These are phyloP conservation scores for Termitomyces sp. DNA, from an alignment of 768 basidiomycete species.

Conservation along the genomic window DNA sequence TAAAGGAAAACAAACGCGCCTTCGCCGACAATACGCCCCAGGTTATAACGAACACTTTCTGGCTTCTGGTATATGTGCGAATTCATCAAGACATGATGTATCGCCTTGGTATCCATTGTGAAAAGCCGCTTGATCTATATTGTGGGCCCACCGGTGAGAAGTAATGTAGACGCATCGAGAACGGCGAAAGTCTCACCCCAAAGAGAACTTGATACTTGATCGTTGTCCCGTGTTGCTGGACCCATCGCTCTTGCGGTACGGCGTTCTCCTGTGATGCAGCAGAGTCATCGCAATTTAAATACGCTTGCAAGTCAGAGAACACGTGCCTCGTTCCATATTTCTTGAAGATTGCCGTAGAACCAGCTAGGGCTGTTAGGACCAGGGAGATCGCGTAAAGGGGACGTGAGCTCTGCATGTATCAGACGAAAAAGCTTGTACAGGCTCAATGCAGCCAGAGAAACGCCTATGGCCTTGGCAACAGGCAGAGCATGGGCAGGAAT, in stretches of 20 bases:
- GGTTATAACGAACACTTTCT: slow-evolving; percentile 25
- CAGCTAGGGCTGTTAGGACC: slow-evolving; percentile 43
- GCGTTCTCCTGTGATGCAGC: slow-evolving; percentile 25
- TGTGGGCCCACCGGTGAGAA: slow-evolving; percentile 14
- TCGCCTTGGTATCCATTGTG: slow-evolving; percentile 32
- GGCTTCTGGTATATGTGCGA: slow-evolving; percentile 54
- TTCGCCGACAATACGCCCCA: slow-evolving; percentile 39
- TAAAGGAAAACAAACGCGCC: slow-evolving; percentile 19
- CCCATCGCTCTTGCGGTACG: slow-evolving; percentile 13
- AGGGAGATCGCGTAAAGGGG: slow-evolving; percentile 42
- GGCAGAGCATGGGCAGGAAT: not conserved
- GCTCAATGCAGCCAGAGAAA: slow-evolving; percentile 20
- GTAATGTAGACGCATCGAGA: slow-evolving; percentile 24
- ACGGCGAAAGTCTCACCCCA: slow-evolving; percentile 31
- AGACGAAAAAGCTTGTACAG: slow-evolving; percentile 28
- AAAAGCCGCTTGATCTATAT: not conserved
- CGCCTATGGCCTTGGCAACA: slow-evolving; percentile 9
- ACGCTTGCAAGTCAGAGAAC: not conserved
- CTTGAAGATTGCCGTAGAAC: slow-evolving; percentile 44
- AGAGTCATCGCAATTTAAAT: not conserved
- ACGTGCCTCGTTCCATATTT: slow-evolving; percentile 5
- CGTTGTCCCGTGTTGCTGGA: slow-evolving; percentile 11
- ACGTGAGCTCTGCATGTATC: slow-evolving; percentile 29
- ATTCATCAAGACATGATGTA: slow-evolving; percentile 60
- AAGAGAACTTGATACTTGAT: slow-evolving; percentile 24